phyloP scores from a whole-genome alignment of 208 protist genomes.

The Wallacemonas collosoma region DNA sequence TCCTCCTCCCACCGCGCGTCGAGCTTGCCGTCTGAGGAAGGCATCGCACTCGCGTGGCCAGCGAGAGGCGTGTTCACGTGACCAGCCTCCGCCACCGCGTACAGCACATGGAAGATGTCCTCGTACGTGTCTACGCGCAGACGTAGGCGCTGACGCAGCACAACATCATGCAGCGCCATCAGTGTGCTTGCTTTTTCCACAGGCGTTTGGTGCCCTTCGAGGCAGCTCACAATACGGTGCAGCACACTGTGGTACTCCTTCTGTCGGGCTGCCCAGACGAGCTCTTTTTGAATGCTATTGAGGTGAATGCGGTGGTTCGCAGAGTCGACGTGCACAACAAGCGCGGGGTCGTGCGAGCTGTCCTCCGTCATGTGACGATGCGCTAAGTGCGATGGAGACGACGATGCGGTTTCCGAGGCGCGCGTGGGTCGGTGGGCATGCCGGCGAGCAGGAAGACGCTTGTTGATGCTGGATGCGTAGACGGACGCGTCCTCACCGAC shows the following conservation, averaged over 20 bases:
- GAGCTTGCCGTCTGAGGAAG: slow-evolving; percentile 5
- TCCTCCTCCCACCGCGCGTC: slow-evolving; percentile 27
- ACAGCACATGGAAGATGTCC: slow-evolving; percentile 76
- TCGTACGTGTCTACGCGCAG: slow-evolving; percentile 82
- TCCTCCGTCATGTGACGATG: no score
- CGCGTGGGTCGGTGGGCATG: neutral
- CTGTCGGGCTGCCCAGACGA: slow-evolving; percentile 63
- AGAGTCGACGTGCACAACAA: slow-evolving; percentile 55
- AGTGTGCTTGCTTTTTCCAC: slow-evolving; percentile 70
- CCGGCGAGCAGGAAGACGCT: neutral
- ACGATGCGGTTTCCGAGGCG: no score
- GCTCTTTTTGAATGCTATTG: slow-evolving; percentile 45
- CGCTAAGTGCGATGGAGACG: no score
- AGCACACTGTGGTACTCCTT: slow-evolving; percentile 59
- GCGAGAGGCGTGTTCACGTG: slow-evolving; percentile 14
- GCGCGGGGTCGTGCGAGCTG: slow-evolving; percentile 36
- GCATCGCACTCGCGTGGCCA: neutral
- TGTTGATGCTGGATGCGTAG: slow-evolving; percentile 19
- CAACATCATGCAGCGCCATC: slow-evolving; percentile 65
- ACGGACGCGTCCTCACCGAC: neutral
- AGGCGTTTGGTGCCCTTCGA: slow-evolving; percentile 67
- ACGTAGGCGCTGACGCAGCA: slow-evolving; percentile 56
- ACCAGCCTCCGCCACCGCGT: slow-evolving; percentile 43
- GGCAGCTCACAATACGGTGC: slow-evolving; percentile 48
- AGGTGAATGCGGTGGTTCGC: slow-evolving; percentile 41